Base-by-base conservation (phyloP, 495 filamentous ascomycete genomes). In the Penicillium mononematosum region DNA sequence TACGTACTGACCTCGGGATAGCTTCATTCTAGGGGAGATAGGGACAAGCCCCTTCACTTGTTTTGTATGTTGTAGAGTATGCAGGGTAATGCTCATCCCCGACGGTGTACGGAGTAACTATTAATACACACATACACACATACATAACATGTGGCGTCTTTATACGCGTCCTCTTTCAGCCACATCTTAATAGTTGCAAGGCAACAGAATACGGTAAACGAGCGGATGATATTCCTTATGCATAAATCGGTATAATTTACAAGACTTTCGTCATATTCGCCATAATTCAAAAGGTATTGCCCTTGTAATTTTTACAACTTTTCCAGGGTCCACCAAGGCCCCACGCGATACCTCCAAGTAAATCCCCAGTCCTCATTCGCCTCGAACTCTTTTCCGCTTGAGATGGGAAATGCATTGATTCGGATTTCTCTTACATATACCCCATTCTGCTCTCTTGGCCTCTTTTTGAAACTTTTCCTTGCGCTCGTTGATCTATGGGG, bases 401-500 rank as follows among this genome's bases (percentile, higher is more conserved):
- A 6, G 36, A 38, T 25, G 24, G 24, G 24, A n/a, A 2, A 16
- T 27, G 48, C 19, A 27, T 12, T 49, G 10, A 16, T 39, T 46
- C 34, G 22, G 38, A 32, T 32, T 53, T 43, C 45, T 41, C 50
- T 43, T 53, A 53, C 49, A 51, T 51, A 53, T 53, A 53, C 27
- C 50, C 50, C 39, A 34, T 43, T 32, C 50, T 43, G 38, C 50
- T 31, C 17, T 43, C 38, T 31, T 53, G 12, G 50, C 50, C 29
- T 34, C 22, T 45, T 45, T 10, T 31, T 1, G n/a, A 8, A 42
- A 25, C 20, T 16, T 41, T 24, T 12, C 1, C 25, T n/a, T 14
- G 14, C 38, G 38, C 16, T 50, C 47, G 29, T 53, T 44, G 49
- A 52, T 52, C 36, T 41, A 52, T 52, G 49, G 48, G 46, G 49